Percentiles rank a stretch among this genome's conserved stretches.
phyloP scores from a whole-genome alignment of 345 rosid genomes.

The Rhodomyrtus tomentosa region DNA sequence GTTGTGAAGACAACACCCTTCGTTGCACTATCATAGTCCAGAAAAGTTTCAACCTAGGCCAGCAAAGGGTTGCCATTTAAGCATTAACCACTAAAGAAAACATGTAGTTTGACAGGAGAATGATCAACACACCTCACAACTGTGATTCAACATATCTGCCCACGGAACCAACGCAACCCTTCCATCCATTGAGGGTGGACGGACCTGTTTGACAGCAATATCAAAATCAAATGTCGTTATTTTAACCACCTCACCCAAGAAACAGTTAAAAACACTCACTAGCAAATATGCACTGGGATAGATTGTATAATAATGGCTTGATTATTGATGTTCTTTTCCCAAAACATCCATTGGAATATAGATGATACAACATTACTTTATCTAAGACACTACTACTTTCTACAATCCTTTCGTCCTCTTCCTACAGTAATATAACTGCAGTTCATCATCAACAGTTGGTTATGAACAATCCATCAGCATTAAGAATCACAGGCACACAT shows the following conservation, averaged over 20 bases:
- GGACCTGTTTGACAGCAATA: slow-evolving; percentile 34
- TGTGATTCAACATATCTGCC: slow-evolving; percentile 99
- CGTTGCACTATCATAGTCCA: slow-evolving; percentile 90
- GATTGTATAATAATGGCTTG: neutral
- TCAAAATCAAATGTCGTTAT: neutral
- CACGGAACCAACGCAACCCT: slow-evolving; percentile 94
- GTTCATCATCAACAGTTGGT: neutral
- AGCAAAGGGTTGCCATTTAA: neutral
- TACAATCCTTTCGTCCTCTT: neutral
- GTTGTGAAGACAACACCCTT: slow-evolving; percentile 73
- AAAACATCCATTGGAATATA: neutral
- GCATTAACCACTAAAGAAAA: neutral
- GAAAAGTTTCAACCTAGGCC: slow-evolving; percentile 74
- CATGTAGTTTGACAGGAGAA: neutral
- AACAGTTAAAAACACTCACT: neutral
- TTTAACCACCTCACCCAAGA: neutral
- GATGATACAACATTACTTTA: neutral
- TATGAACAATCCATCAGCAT: neutral
- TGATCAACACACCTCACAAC: slow-evolving; percentile 56
- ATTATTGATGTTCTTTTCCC: neutral
- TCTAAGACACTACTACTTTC: neutral
- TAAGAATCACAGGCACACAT: neutral
- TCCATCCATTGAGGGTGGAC: slow-evolving; percentile 88
- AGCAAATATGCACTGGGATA: neutral
- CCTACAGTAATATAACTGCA: neutral